Evolutionary conservation across 129 eudicot species (phyloP), one percentile per base, ranked within the genome.

Genomic region (Pulicaria dysenterica): DNA sequence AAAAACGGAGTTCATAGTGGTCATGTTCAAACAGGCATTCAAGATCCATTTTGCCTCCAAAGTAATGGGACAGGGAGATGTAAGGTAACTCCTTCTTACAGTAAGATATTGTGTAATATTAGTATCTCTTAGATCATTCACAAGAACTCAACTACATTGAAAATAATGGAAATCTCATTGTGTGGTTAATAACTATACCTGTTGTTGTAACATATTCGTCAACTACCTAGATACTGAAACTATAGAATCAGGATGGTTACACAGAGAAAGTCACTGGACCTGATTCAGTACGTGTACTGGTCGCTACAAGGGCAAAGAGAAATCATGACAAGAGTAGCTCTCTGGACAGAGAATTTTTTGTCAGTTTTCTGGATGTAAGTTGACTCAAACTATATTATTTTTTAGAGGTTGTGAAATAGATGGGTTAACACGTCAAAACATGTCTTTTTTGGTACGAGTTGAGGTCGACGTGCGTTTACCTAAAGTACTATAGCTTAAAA

Each of bases 1-100:
- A 77, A 77, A 60, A 57, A 74, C 40, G 96, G 96, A 58, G 89
- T 92, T 66, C 97, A 92, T 60, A 89, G 97, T 63, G 97, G 97
- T 67, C 97, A 92, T 77, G 91, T 92, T 78, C 94, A 89, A 75
- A 89, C 76, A 2, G 83, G 91, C 75, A 86, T 89, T 60, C 77
- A 49, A 10, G 97, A 92, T 81, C 91, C 89, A 59, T 89, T 83
- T 83, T 92, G 96, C 83, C 51, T 79, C 19, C 83, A 63, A 70
- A 73, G 68, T 80, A 75, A 86, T 58, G 89, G 85, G 46, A 80
- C 45, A 71, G 96, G 93, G 44, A 86, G 63, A 84, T 92, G 97
- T 77, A 41, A 92, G 96, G 97, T 92, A 77, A 46, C 55, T 74
- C 34, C 76, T 59, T 81, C 41, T 58, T 64, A 67, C 42, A 16